Percentiles rank a stretch among this genome's conserved stretches.
These are phyloP conservation scores for Withania somnifera DNA, from an alignment of 305 asterid genomes.

Conservation along the genomic window DNA sequence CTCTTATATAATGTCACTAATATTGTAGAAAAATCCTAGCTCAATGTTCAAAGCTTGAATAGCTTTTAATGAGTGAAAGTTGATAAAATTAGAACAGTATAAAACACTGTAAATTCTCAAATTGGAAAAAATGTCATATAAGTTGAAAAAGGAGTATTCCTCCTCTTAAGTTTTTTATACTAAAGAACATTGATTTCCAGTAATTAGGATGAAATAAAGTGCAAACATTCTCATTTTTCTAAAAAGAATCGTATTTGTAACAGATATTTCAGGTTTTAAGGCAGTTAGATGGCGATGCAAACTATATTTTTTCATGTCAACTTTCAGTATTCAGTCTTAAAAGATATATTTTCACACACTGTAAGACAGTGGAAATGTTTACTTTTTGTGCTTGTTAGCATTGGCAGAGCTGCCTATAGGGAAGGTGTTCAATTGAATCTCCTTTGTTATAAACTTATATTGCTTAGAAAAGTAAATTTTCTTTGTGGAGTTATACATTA, in stretches of 20 bases:
- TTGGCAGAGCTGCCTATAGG: neutral
- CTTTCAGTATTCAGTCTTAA: neutral
- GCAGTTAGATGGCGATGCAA: neutral
- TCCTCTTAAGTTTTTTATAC: neutral
- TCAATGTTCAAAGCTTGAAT: neutral
- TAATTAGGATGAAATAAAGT: neutral
- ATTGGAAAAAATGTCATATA: neutral
- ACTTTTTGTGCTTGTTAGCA: neutral
- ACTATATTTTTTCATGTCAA: neutral
- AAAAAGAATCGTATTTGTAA: neutral
- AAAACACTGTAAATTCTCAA: neutral
- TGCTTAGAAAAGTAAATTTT: neutral
- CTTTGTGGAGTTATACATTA: neutral
- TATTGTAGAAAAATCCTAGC: neutral
- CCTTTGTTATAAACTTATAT: neutral
- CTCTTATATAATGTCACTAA: neutral
- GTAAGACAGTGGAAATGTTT: neutral
- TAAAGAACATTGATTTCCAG: constrained; percentile 1
- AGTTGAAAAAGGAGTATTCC: neutral
- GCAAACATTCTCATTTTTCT: neutral
- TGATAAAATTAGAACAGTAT: neutral
- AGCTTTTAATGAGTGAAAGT: neutral
- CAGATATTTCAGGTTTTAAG: neutral
- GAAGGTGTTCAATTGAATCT: neutral
- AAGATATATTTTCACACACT: neutral